phyloP scores from a whole-genome alignment of 1,139 yeast species.

The Maudiozyma humilis region DNA sequence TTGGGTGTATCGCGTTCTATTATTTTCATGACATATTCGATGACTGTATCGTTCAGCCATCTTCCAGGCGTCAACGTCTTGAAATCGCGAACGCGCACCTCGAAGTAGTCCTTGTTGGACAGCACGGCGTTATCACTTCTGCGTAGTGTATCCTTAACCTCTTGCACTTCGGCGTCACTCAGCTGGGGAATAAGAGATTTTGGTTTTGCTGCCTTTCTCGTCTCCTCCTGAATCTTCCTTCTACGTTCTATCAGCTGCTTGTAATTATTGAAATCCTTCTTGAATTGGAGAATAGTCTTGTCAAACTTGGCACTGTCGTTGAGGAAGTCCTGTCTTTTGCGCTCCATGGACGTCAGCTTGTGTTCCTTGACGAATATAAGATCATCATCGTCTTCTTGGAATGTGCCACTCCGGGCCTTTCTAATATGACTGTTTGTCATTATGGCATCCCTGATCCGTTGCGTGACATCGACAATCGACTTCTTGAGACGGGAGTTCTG shows the following conservation, averaged over 20 bases:
- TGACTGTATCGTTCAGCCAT: constrained; percentile 89
- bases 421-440: constrained; percentile 8
- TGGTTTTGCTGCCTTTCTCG: constrained; percentile 27
- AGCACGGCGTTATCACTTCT: constrained; percentile 31
- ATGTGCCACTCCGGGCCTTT: constrained; percentile 2
- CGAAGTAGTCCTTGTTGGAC: constrained; percentile 44
- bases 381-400: constrained; percentile 22
- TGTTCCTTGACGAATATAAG: constrained; percentile 31
- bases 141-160: constrained; percentile 37
- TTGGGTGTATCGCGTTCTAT: constrained; percentile 34
- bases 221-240: constrained; percentile 33
- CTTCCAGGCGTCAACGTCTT: constrained; percentile 58
- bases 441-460: constrained; percentile 22
- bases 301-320: constrained; percentile 22
- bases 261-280: constrained; percentile 36
- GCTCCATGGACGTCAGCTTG: constrained; percentile 23
- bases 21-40: constrained; percentile 69
- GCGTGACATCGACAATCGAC: constrained; percentile 24
- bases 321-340: constrained; percentile 21
- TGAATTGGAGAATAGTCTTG: constrained; percentile 24
- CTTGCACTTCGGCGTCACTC: constrained; percentile 27
- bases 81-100: constrained; percentile 58
- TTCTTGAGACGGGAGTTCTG: constrained; percentile 10
- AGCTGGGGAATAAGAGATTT: constrained; percentile 27
- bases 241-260: constrained; percentile 38